These are phyloP conservation scores for Globisporangium lucens DNA, from an alignment of 352 stramenopile species.

Conservation along the genomic window DNA sequence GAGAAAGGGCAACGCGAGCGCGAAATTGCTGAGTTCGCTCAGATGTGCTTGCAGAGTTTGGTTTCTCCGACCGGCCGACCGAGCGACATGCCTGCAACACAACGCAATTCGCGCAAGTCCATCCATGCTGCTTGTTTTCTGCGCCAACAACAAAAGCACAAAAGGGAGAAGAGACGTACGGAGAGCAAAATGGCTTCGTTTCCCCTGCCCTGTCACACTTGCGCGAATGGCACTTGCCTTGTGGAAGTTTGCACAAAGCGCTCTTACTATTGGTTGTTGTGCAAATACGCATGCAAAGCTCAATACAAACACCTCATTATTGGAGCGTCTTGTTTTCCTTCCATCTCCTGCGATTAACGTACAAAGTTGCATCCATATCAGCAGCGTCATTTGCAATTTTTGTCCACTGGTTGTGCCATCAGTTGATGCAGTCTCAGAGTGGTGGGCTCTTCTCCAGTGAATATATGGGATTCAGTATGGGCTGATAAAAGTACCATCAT, in stretches of 20 bases:
- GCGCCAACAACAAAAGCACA: not conserved
- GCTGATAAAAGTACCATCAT: not conserved
- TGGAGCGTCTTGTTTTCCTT: not conserved
- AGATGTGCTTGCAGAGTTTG: not conserved
- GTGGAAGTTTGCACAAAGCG: not conserved
- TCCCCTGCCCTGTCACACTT: not conserved
- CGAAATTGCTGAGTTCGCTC: not conserved
- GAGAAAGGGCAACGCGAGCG: not conserved
- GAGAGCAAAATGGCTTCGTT: not conserved
- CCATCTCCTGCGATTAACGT: not conserved
- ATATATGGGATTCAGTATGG: not conserved
- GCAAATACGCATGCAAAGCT: not conserved
- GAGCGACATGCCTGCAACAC: not conserved
- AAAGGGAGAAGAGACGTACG: not conserved
- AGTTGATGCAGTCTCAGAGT: slow-evolving; percentile 2
- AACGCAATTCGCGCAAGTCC: not conserved
- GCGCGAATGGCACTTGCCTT: not conserved
- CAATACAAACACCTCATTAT: not conserved
- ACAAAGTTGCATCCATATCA: not conserved
- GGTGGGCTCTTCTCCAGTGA: not conserved
- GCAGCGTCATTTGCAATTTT: not conserved
- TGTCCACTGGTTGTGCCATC: slow-evolving; percentile 11
- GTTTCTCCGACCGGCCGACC: not conserved
- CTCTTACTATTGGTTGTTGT: no score
- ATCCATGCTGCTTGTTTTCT: not conserved